These are phyloP conservation scores for Starmerella vitae DNA, from an alignment of 805 yeast species.

Conservation along the genomic window DNA sequence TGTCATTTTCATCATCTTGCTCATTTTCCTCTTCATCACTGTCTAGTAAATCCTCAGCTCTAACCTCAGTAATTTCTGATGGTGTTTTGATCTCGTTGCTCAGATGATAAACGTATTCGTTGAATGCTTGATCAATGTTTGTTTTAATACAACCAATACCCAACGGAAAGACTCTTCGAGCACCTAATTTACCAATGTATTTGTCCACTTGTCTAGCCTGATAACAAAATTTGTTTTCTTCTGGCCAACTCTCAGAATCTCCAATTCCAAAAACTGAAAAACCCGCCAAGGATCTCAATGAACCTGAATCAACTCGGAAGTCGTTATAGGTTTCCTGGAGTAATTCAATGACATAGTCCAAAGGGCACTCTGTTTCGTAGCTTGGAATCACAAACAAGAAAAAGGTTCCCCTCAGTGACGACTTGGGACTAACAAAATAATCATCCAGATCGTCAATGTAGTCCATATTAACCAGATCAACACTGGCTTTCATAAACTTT, in stretches of 20 bases:
- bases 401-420: conserved; percentile 25
- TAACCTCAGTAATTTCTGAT: conserved; percentile 40
- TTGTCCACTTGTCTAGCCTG: conserved; percentile 67
- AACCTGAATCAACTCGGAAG: conserved; percentile 73
- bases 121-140: conserved; percentile 39
- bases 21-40: conserved; percentile 38
- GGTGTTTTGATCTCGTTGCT: conserved; percentile 49
- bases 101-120: conserved; percentile 55
- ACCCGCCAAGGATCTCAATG: conserved; percentile 55
- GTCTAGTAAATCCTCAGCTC: conserved; percentile 39
- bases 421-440: conserved; percentile 53
- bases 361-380: conserved; percentile 83
- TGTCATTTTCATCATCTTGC: neutral
- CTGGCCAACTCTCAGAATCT: conserved; percentile 72
- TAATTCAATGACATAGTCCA: conserved; percentile 73
- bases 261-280: conserved; percentile 81
- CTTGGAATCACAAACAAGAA: conserved; percentile 75
- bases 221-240: conserved; percentile 58
- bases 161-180: conserved; percentile 65
- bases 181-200: conserved; percentile 73
- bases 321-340: conserved; percentile 70
- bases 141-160: conserved; percentile 74
- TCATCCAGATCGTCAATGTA: conserved; percentile 76
- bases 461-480: conserved; percentile 55
- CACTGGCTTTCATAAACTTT: conserved; percentile 27